phyloP scores from a whole-genome alignment of 1,139 yeast species.

The Petasospora rhodanensis region DNA sequence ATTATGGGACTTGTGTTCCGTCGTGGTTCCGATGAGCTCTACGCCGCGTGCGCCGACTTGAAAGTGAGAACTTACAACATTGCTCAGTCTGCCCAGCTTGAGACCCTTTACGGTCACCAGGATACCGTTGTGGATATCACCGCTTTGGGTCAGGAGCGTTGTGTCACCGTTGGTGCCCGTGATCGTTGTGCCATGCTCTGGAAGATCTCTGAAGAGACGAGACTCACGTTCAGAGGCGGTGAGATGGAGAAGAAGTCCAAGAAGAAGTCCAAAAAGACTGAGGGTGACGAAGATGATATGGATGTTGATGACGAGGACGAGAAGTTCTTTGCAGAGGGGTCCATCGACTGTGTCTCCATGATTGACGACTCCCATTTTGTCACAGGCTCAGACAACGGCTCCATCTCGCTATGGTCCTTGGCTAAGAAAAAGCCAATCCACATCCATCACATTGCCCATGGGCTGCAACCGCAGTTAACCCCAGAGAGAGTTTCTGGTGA shows the following conservation, averaged over 20 bases:
- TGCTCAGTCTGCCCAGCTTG: slow-evolving; percentile 84
- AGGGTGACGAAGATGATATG: slow-evolving; percentile 30
- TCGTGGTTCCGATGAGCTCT: slow-evolving; percentile 75
- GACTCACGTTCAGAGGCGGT: slow-evolving; percentile 92
- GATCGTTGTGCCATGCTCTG: slow-evolving; percentile 94
- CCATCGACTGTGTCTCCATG: slow-evolving; percentile 88
- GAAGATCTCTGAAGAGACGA: slow-evolving; percentile 93
- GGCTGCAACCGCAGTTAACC: slow-evolving; percentile 50
- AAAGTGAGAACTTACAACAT: slow-evolving; percentile 84
- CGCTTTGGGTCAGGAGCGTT: slow-evolving; percentile 78
- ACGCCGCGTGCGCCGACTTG: slow-evolving; percentile 90
- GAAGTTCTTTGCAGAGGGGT: slow-evolving; percentile 67
- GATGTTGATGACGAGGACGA: slow-evolving; percentile 33
- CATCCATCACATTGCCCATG: slow-evolving; percentile 72
- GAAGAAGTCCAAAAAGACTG: slow-evolving; percentile 37
- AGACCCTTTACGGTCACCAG: slow-evolving; percentile 92
- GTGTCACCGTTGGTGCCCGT: slow-evolving; percentile 93
- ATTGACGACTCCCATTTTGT: slow-evolving; percentile 87
- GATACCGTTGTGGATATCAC: slow-evolving; percentile 79
- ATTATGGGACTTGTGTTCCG: slow-evolving; percentile 75
- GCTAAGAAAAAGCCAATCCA: slow-evolving; percentile 84
- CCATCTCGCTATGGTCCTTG: slow-evolving; percentile 79
- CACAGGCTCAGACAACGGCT: slow-evolving; percentile 95
- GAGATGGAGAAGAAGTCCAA: slow-evolving; percentile 56
- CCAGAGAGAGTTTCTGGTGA: slow-evolving; percentile 69